These are phyloP conservation scores for Botryotinia globosa DNA, from an alignment of 2,329 filamentous ascomycete species.

Conservation along the genomic window DNA sequence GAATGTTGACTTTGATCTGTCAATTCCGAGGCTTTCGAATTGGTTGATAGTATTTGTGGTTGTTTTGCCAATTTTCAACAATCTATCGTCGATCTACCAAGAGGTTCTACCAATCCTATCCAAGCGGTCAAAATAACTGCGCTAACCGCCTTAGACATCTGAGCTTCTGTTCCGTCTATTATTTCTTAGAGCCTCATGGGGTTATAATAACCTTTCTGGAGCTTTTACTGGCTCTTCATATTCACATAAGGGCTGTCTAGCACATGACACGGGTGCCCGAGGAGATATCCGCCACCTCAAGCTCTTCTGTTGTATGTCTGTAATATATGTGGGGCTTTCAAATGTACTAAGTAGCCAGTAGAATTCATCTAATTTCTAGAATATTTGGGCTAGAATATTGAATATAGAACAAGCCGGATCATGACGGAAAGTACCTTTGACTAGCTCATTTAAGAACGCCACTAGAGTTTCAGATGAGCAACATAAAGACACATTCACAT, in stretches of 20 bases:
- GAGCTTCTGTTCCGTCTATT: background rate
- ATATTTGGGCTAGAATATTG: background rate
- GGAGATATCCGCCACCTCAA: background rate
- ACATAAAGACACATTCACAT: background rate
- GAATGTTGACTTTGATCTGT: background rate
- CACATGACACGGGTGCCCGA: background rate
- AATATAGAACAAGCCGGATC: too few relatives aligned
- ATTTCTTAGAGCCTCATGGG: background rate
- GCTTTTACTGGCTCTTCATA: background rate
- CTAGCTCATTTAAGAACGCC: background rate
- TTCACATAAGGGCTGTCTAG: background rate
- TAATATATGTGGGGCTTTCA: background rate
- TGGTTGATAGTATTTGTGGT: background rate
- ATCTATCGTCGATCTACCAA: background rate
- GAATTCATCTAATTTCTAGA: background rate
- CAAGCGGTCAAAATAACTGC: background rate
- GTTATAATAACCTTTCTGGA: background rate
- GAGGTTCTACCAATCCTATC: background rate
- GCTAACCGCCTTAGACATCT: background rate
- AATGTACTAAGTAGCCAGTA: background rate
- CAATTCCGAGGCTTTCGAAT: background rate
- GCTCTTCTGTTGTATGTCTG: background rate
- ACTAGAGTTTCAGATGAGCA: background rate
- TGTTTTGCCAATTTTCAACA: background rate
- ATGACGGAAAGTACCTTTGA: background rate